phyloP scores from a whole-genome alignment of 148 eudicot species.

The Fagopyrum tataricum region DNA sequence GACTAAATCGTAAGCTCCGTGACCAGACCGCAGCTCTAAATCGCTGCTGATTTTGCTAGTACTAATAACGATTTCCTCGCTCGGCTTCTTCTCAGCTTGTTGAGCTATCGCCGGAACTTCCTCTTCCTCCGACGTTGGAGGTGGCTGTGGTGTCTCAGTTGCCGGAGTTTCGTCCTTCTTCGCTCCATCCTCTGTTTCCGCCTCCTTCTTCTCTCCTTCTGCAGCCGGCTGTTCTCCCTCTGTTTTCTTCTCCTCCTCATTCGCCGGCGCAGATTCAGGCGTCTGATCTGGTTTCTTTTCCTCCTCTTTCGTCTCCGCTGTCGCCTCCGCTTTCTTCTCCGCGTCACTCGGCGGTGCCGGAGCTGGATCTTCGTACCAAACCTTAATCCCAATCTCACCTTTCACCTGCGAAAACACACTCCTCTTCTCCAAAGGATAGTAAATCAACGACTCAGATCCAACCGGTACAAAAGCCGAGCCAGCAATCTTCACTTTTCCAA shows the following conservation, averaged over 20 bases:
- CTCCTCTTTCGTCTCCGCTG: constrained; percentile 19
- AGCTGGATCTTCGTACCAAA: constrained; percentile 45
- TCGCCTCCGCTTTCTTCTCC: constrained; percentile 19
- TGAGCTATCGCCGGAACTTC: constrained; percentile 32
- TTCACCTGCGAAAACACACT: constrained; percentile 87
- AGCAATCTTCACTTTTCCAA: constrained; percentile 67
- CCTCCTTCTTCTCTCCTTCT: constrained; percentile 18
- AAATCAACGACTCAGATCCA: constrained; percentile 46
- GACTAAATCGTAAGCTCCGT: constrained; percentile 51
- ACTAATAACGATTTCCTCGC: constrained; percentile 19
- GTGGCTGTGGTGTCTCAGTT: constrained; percentile 3
- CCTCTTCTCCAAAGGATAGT: constrained; percentile 77
- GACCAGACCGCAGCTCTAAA: constrained; percentile 33
- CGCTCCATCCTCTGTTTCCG: constrained; percentile 15
- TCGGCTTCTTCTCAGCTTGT: constrained; percentile 15
- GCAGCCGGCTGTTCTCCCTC: constrained; percentile 16
- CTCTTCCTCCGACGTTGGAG: constrained; percentile 12
- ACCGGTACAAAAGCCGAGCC: constrained; percentile 36
- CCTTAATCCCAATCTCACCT: constrained; percentile 78
- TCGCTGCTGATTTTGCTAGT: constrained; percentile 8
- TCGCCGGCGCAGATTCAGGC: constrained; percentile 13
- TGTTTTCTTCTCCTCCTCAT: constrained; percentile 17
- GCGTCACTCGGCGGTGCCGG: constrained; percentile 15
- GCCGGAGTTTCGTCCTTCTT: constrained; percentile 31
- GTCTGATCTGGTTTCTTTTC: neutral